Base-by-base conservation (phyloP, 1,139 yeast genomes). In the Magnusiomyces sp. region DNA sequence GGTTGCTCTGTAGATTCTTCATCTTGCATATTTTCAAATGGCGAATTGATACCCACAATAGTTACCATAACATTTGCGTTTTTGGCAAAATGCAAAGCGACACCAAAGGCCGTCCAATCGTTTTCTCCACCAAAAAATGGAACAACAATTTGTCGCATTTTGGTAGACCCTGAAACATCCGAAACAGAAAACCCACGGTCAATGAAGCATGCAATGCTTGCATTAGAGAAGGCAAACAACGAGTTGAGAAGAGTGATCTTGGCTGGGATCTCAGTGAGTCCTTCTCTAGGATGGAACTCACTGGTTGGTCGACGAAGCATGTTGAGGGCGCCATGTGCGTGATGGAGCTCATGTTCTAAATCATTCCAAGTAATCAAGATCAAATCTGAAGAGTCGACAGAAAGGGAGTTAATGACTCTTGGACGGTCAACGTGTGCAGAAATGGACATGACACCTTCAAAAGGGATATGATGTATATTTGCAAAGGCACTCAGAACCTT, bases 401-500 rank as follows among this genome's bases (percentile, higher is more conserved):
- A 44, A 32, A 52, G 42, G 19, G 50, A 49, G 36, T 51, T 46
- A 34, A 68, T 56, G 47, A 62, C 63, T 1, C 60, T 52, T 0
- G 67, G 67, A 46, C 66, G 63, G 45, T 68, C 75, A 41, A 66
- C 64, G 2, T 67, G 69, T 1, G 81, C 70, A 0, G 82, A 71
- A 51, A 77, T 72, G 16, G 78, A 68, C 4, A 81, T 75, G 55
- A 72, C 76, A n/a, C 81, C 75, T 6, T 76, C 60, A 59, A 75
- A 76, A 2, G 72, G 71, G 47, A 78, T 70, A 19, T 74, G 72
- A 54, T 76, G 70, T 55, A 79, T 62, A 36, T 76, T 74, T 46
- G 80, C 70, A 57, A 80, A 79, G 0, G 80, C 74, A 50, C 73
- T 75, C 50, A 79, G 71, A 32, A 79, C 77, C 40, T 77, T 71